Conservation (phyloP, 2,329 filamentous ascomycete species). For the Leptographium flavum region DNA sequence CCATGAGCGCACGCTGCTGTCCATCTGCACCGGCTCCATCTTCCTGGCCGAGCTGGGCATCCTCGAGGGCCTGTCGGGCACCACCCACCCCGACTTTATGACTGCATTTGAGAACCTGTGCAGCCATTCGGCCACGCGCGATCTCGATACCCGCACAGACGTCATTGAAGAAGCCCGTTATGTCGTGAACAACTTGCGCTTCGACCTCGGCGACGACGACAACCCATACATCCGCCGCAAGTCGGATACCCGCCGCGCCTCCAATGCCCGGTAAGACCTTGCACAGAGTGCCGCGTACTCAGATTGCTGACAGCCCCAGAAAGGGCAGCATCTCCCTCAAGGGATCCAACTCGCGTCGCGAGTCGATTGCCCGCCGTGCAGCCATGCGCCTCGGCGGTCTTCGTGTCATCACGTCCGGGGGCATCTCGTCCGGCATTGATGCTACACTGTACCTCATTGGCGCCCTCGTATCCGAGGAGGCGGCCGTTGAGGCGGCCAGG, state of each 20-base stretch:
- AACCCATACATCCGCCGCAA: slow-evolving; percentile 73
- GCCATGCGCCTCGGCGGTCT: slow-evolving; percentile 57
- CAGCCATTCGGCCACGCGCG: slow-evolving; percentile 55
- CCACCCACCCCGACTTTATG: slow-evolving; percentile 68
- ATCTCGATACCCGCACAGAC: slow-evolving; percentile 64
- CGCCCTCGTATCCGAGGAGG: slow-evolving; percentile 64
- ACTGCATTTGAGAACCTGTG: slow-evolving; percentile 72
- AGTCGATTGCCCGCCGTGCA: slow-evolving; percentile 66
- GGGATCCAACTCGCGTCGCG: slow-evolving; percentile 57
- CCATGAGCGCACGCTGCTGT: slow-evolving; percentile 69
- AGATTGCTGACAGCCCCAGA: slow-evolving; percentile 24
- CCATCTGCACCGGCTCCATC: slow-evolving; percentile 66
- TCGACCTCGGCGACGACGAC: slow-evolving; percentile 68
- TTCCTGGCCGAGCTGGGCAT: slow-evolving; percentile 65
- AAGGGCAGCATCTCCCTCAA: slow-evolving; percentile 79
- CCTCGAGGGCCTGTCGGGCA: slow-evolving; percentile 64
- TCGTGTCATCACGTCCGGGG: slow-evolving; percentile 67
- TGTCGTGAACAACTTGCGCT: slow-evolving; percentile 83
- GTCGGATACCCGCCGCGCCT: slow-evolving; percentile 49
- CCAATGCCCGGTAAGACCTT: slow-evolving; percentile 47
- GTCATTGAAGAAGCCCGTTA: slow-evolving; percentile 70
- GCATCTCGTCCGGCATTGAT: slow-evolving; percentile 68
- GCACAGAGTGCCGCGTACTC: slow-evolving; percentile 3
- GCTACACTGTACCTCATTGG: slow-evolving; percentile 74
- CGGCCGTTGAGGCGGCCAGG: slow-evolving; percentile 61